A percentile compares a stretch with the other conserved stretches of the same genome.
phyloP scores from a whole-genome alignment of 2,329 filamentous ascomycete genomes.

The Aureobasidium uvarum region DNA sequence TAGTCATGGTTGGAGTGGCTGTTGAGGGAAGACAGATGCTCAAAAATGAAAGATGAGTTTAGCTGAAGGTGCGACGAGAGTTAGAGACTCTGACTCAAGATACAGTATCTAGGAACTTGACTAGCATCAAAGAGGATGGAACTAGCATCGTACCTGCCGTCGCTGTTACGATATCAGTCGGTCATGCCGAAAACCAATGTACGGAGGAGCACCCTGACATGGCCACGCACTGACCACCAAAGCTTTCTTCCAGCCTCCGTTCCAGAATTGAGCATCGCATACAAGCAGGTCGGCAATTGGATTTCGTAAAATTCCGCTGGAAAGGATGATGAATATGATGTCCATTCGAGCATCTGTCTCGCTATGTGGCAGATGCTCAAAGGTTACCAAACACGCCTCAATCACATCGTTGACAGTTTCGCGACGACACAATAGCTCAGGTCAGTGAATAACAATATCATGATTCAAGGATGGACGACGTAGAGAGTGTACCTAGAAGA shows the following conservation, averaged over 20 bases:
- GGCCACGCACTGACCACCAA: background rate
- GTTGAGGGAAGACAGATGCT: background rate
- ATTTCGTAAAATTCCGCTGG: background rate
- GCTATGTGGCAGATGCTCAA: background rate
- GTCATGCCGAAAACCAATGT: background rate
- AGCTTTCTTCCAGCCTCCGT: constrained; percentile 11
- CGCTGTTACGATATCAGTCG: background rate
- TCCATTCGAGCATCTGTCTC: background rate
- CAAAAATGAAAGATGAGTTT: background rate
- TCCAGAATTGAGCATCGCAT: constrained; percentile 6
- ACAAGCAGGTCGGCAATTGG: background rate
- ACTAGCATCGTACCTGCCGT: background rate
- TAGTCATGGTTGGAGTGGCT: constrained; percentile 3
- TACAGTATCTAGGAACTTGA: background rate
- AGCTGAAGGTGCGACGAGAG: no score
- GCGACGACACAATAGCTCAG: constrained; percentile 18
- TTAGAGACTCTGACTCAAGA: no score
- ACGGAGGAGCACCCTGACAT: background rate
- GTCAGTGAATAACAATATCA: constrained; percentile 6
- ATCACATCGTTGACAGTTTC: background rate
- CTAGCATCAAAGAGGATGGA: no score
- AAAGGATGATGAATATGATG: background rate
- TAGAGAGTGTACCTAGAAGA: background rate
- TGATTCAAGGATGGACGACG: background rate
- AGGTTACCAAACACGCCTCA: background rate